phyloP scores from a whole-genome alignment of 163 green algal genomes.

The Scenedesmus sp. region DNA sequence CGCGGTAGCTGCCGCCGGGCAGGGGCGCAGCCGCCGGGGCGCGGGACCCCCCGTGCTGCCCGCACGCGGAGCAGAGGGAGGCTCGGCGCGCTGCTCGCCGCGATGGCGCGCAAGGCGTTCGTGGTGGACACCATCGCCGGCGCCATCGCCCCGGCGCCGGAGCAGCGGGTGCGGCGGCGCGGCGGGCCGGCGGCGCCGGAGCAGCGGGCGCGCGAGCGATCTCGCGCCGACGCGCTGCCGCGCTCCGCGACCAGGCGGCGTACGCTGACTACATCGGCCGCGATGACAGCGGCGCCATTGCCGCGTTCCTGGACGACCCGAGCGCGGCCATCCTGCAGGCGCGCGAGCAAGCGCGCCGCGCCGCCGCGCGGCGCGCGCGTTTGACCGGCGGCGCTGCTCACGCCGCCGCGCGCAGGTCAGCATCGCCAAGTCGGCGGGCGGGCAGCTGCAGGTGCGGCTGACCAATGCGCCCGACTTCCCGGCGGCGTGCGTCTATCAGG shows the following conservation, averaged over 20 bases:
- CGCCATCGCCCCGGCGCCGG: slow-evolving; percentile 55
- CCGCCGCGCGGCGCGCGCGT: too few relatives aligned
- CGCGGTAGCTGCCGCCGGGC: too few relatives aligned
- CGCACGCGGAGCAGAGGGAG: too few relatives aligned
- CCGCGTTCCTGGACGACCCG: slow-evolving; percentile 65
- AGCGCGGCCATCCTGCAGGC: slow-evolving; percentile 49
- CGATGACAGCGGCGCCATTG: slow-evolving; percentile 61
- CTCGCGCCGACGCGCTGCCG: neutral
- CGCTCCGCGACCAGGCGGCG: slow-evolving; percentile 48
- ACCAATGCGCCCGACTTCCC: slow-evolving; percentile 60
- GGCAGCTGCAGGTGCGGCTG: slow-evolving; percentile 62
- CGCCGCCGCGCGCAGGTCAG: slow-evolving; percentile 51
- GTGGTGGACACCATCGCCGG: slow-evolving; percentile 57
- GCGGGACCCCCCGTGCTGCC: too few relatives aligned
- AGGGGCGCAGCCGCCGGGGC: too few relatives aligned
- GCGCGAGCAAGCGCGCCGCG: neutral
- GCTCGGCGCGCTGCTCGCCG: too few relatives aligned
- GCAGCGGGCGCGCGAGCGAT: too few relatives aligned
- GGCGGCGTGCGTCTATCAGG: slow-evolving; percentile 62
- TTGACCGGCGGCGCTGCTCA: neutral
- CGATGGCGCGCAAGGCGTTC: slow-evolving; percentile 58
- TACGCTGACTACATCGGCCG: slow-evolving; percentile 58
- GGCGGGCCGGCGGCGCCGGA: too few relatives aligned
- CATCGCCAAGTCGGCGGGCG: slow-evolving; percentile 54
- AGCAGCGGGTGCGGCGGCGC: too few relatives aligned